Conservation (phyloP, 2,329 filamentous ascomycete species). For the Leptographium procerum region DNA sequence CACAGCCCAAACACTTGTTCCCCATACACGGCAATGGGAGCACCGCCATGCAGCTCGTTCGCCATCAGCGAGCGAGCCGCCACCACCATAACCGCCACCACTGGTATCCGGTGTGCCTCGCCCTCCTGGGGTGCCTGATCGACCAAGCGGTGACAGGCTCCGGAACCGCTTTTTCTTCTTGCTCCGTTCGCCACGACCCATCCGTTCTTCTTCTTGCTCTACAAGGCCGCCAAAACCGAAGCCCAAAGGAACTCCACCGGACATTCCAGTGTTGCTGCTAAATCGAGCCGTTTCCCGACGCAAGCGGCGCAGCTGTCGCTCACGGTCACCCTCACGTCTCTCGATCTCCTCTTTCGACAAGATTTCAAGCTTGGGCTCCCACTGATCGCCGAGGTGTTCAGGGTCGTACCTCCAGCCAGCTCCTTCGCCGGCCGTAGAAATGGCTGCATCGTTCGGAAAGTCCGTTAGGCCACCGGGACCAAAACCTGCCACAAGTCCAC, state of each 20-base stretch:
- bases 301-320: constrained; percentile 77
- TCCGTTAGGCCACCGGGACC: constrained; percentile 44
- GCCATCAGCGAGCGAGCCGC: constrained; percentile 56
- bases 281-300: constrained; percentile 87
- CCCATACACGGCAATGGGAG: constrained; percentile 77
- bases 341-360: constrained; percentile 95
- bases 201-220: constrained; percentile 61
- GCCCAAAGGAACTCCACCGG: constrained; percentile 57
- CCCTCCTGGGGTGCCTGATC: constrained; percentile 53
- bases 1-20: constrained; percentile 86
- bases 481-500: constrained; percentile 64
- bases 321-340: constrained; percentile 87
- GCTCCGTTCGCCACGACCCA: constrained; percentile 83
- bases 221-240: constrained; percentile 38
- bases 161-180: constrained; percentile 94
- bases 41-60: constrained; percentile 83
- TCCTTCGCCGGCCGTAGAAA: constrained; percentile 18
- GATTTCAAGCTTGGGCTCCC: constrained; percentile 71
- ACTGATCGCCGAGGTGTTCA: constrained; percentile 73
- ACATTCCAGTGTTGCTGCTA: constrained; percentile 73
- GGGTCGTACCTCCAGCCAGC: constrained; percentile 95
- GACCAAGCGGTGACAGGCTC: constrained; percentile 71
- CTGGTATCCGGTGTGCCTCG: constrained; percentile 73
- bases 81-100: constrained; percentile 55
- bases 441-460: constrained; percentile 76